phyloP scores from a whole-genome alignment of 352 stramenopile genomes.

The Pythium grandisporangium region DNA sequence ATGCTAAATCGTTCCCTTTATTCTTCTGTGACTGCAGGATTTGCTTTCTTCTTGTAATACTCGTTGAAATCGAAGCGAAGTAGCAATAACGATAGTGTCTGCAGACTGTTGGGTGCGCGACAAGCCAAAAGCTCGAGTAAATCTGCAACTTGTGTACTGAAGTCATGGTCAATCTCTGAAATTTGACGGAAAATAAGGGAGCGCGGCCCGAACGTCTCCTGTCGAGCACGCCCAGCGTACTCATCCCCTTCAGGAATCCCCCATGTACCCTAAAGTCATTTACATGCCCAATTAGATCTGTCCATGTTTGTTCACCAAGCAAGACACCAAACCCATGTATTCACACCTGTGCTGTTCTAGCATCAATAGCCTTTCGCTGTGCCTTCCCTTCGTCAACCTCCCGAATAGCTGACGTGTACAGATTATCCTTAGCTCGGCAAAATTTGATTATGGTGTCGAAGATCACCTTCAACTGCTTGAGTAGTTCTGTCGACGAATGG shows the following conservation, averaged over 20 bases:
- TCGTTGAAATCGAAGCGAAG: constrained; percentile 91
- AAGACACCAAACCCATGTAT: too few species aligned
- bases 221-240: constrained; percentile 18
- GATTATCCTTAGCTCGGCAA: constrained; percentile 69
- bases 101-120: constrained; percentile 24
- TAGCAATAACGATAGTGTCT: constrained; percentile 79
- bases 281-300: too few species aligned
- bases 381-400: constrained; percentile 58
- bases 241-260: constrained; percentile 47
- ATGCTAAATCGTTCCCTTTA: too few species aligned
- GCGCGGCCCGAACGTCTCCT: constrained; percentile 27
- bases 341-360: constrained; percentile 34
- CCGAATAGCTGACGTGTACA: constrained; percentile 70
- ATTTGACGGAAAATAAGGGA: constrained; percentile 53
- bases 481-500: constrained; percentile 57
- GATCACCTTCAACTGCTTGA: constrained; percentile 74
- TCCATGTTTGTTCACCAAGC: too few species aligned
- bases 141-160: constrained; percentile 43
- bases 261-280: constrained; percentile 35
- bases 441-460: constrained; percentile 80
- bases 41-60: constrained; percentile 66
- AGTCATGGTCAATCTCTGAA: constrained; percentile 53
- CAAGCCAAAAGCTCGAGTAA: constrained; percentile 63
- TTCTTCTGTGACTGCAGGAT: constrained; percentile 25
- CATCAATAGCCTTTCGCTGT: constrained; percentile 33